Base-by-base conservation (phyloP, 768 basidiomycete genomes). In the Nidularia pulvinata region DNA sequence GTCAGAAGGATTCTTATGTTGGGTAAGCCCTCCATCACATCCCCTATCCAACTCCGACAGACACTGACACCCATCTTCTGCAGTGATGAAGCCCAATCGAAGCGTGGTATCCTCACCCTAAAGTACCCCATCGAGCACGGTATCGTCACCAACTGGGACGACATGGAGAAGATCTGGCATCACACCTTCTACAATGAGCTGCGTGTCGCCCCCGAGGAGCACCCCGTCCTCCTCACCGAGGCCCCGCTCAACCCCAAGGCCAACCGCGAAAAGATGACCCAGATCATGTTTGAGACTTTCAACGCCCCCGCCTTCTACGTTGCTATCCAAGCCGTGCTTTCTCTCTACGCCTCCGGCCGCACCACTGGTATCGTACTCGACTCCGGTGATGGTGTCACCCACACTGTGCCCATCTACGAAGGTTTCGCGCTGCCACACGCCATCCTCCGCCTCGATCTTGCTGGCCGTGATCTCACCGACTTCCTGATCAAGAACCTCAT, bases 141-240 rank as follows among this genome's bases (percentile, higher is more conserved):
- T 73, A 89, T 93, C 66, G 91, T 96, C 70, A 95, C 93, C 72
- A 95, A 97, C 85, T 97, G 95, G 95, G 95, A 95, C 65, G 94
- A 95, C 74, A 95, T 95, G 93, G 95, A 96, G 79, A 95, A 95
- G 78, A 95, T 95, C 70, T 96, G 93, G 93, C 93, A 95, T 71
- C 93, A 95, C 79, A 95, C 94, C 33, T 96, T 95, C 75, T 95
- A 93, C 84, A 95, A 95, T 69, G 93, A 93, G 73, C 86, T 93
- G 56, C 91, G 92, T 75, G 91, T 95, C 61, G 92, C 91, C 4
- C 92, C 93, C 32, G 91, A 95, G 71, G 91, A 93, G 78, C 91
- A 94, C 79, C 93, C 93, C 57, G 88, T 94, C 62, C 81, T 95
- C 54, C 80, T 94, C 67, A 95, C 93, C 56, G 93, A 95, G 73